These are phyloP conservation scores for Chlamydomonas sphaeroides DNA, from an alignment of 139 green algal species.

Conservation along the genomic window DNA sequence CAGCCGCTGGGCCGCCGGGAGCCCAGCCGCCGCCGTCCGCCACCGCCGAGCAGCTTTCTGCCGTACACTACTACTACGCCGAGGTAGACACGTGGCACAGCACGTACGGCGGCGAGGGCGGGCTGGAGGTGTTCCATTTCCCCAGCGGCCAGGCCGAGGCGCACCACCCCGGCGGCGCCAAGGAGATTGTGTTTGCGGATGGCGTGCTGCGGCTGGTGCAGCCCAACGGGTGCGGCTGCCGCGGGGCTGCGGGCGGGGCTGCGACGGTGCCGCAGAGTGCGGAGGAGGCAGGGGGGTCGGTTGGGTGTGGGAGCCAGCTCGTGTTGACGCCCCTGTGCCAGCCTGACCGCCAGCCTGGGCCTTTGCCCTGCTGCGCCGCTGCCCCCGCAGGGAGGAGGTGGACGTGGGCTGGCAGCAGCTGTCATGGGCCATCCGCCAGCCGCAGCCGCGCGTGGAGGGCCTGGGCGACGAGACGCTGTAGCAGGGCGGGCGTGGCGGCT, in stretches of 20 bases:
- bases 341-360: no score
- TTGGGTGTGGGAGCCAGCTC: no score
- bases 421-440: conserved; percentile 33
- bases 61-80: conserved; percentile 45
- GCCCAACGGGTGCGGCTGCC: conserved; percentile 25
- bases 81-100: conserved; percentile 70
- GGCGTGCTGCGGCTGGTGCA: conserved; percentile 50
- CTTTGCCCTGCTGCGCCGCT: no score
- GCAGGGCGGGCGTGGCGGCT: no score
- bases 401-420: conserved; percentile 31
- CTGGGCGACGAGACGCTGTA: no score
- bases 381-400: conserved; percentile 22
- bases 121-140: conserved; percentile 91
- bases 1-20: no score
- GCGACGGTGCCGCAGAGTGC: neutral
- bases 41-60: neutral
- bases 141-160: conserved; percentile 79
- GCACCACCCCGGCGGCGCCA: conserved; percentile 72
- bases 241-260: neutral
- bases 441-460: no score
- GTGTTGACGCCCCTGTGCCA: no score
- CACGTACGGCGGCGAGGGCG: conserved; percentile 65
- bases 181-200: conserved; percentile 83
- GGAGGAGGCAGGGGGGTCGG: neutral
- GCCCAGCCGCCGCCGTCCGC: neutral